These are phyloP conservation scores for Magnaporthiopsis incrustans DNA, from an alignment of 2,329 filamentous ascomycete genomes.

Conservation along the genomic window DNA sequence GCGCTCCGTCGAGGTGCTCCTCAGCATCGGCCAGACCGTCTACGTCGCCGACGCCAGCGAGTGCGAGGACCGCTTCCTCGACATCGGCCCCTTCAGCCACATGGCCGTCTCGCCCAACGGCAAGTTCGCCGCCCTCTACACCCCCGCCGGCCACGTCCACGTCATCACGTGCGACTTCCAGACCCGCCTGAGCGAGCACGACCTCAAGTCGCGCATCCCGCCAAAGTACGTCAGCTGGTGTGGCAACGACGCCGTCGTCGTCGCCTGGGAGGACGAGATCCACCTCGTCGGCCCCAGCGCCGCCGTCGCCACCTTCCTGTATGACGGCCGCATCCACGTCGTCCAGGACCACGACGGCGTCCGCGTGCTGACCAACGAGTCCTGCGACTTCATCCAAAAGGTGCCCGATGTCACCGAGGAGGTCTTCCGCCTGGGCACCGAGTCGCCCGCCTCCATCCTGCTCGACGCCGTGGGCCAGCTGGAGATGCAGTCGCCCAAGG, in stretches of 20 bases:
- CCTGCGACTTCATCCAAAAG: conserved; percentile 96
- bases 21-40: conserved; percentile 78
- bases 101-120: conserved; percentile 88
- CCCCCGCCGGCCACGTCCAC: conserved; percentile 75
- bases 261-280: conserved; percentile 97
- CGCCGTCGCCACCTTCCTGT: conserved; percentile 70
- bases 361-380: conserved; percentile 79
- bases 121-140: conserved; percentile 80
- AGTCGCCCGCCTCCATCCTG: conserved; percentile 83
- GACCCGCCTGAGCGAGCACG: conserved; percentile 82
- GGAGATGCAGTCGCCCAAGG: conserved; percentile 90
- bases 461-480: conserved; percentile 87
- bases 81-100: conserved; percentile 87
- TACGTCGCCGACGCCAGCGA: conserved; percentile 83
- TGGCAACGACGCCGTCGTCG: conserved; percentile 83
- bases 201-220: conserved; percentile 75
- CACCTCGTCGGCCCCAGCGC: conserved; percentile 85
- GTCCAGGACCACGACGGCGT: conserved; percentile 80
- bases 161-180: conserved; percentile 95
- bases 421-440: conserved; percentile 82
- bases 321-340: conserved; percentile 84
- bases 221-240: conserved; percentile 94
- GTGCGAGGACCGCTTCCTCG: conserved; percentile 81
- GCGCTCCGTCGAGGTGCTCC: conserved; percentile 82
- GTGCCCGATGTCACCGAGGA: conserved; percentile 81